phyloP scores from a whole-genome alignment of 2,329 filamentous ascomycete species.

The Myriangium duriaei region DNA sequence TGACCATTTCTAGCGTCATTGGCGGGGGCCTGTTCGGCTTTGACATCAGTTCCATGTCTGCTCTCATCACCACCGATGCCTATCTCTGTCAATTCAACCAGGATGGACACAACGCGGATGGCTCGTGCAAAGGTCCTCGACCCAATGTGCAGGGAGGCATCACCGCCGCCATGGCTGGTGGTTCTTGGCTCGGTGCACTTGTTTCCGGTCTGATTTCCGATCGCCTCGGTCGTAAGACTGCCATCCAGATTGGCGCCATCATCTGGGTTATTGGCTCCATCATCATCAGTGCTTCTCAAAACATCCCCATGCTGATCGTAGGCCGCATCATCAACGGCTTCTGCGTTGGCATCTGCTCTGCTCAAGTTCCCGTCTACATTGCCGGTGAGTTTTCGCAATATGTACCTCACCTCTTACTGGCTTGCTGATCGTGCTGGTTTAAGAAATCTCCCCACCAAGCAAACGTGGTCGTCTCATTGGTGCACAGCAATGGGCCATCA shows the following conservation, averaged over 20 bases:
- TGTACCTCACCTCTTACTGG: too few species aligned
- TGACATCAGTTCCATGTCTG: conserved; percentile 63
- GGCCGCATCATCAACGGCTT: conserved; percentile 61
- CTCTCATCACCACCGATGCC: conserved; percentile 48
- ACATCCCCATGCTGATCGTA: conserved; percentile 57
- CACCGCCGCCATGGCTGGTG: conserved; percentile 57
- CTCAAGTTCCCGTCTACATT: conserved; percentile 57
- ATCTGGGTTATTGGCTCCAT: conserved; percentile 42
- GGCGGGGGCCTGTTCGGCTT: conserved; percentile 62
- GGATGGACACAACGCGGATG: conserved; percentile 26
- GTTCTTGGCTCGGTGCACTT: conserved; percentile 54
- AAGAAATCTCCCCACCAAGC: conserved; percentile 47
- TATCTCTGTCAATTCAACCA: conserved; percentile 64
- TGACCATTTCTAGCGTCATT: conserved; percentile 3
- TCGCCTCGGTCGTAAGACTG: conserved; percentile 38
- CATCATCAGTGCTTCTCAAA: conserved; percentile 50
- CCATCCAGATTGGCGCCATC: conserved; percentile 38
- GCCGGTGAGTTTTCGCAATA: too few species aligned
- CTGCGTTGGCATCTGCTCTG: conserved; percentile 60
- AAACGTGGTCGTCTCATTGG: conserved; percentile 55
- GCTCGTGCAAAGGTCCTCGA: conserved; percentile 39
- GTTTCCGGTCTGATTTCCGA: conserved; percentile 48
- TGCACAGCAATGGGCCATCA: conserved; percentile 63
- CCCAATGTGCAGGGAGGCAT: conserved; percentile 52
- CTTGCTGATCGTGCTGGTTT: too few species aligned